Conservation (phyloP, 2,329 filamentous ascomycete species). For the Endoconidiophora laricicola region DNA sequence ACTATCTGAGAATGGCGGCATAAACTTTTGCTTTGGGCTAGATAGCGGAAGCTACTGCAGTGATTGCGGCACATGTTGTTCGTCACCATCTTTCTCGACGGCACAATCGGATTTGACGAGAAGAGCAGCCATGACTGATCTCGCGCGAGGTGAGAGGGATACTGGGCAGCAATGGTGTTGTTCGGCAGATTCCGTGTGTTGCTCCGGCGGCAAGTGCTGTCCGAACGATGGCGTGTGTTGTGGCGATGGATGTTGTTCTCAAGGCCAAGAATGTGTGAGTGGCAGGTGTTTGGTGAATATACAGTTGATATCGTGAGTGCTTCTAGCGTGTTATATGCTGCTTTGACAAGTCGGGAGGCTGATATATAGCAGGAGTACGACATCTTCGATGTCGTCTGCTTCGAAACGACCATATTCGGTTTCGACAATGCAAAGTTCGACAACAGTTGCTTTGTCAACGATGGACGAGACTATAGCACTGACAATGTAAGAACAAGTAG, state of each 20-base stretch:
- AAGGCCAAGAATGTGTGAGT: conserved; percentile 9
- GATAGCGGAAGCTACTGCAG: conserved; percentile 10
- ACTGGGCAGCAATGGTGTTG: conserved; percentile 11
- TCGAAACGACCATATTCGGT: background rate
- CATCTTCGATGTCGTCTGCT: background rate
- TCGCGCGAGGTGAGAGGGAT: background rate
- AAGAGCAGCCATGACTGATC: background rate
- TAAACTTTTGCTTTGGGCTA: conserved; percentile 12
- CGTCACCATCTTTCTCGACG: background rate
- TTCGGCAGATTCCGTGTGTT: conserved; percentile 8
- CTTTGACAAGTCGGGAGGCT: background rate
- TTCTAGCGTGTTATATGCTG: background rate
- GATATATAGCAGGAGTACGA: background rate
- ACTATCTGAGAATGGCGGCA: background rate
- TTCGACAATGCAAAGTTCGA: background rate
- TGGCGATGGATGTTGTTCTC: conserved; percentile 11
- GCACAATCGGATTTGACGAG: too few relatives aligned
- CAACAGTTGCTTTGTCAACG: background rate
- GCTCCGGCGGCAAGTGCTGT: conserved; percentile 12
- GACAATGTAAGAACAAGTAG: background rate
- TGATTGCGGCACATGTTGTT: conserved; percentile 12
- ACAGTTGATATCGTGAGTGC: background rate
- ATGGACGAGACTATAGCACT: background rate
- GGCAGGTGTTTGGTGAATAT: conserved; percentile 8
- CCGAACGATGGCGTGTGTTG: conserved; percentile 10